Evolutionary conservation across 2,329 filamentous ascomycete genomes (phyloP).

Genomic region (Pyricularia sp.): DNA sequence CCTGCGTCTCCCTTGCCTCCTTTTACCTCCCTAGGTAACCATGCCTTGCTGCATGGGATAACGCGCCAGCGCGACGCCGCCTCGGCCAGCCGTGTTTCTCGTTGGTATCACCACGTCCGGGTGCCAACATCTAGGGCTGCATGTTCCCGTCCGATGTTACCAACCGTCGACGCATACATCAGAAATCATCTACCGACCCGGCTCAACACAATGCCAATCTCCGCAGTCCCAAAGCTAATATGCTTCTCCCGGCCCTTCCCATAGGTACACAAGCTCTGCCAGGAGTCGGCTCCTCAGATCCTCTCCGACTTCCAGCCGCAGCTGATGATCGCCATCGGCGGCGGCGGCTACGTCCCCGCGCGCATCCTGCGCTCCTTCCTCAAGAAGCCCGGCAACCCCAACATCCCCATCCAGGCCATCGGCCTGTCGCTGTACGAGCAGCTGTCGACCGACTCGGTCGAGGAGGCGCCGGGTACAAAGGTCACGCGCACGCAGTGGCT

Average conservation of each 20-base stretch:
- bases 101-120: background rate
- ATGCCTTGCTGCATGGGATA: constrained; percentile 1
- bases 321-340: constrained; percentile 97
- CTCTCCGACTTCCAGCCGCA: constrained; percentile 82
- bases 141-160: background rate
- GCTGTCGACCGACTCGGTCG: constrained; percentile 45
- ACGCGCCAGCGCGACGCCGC: background rate
- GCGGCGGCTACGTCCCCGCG: constrained; percentile 92
- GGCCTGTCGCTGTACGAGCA: constrained; percentile 94
- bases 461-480: constrained; percentile 81
- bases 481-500: constrained; percentile 98
- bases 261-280: constrained; percentile 95
- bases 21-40: background rate
- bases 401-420: constrained; percentile 99
- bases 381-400: constrained; percentile 75
- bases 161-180: background rate
- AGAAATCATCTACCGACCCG: background rate
- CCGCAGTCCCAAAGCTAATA: background rate
- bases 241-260: background rate
- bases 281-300: constrained; percentile 72
- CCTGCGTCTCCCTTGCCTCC: background rate
- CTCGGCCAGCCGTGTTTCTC: background rate
- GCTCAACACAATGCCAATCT: background rate
- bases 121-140: background rate
- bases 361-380: constrained; percentile 97